Conservation (phyloP, 192 early-diverging fungal species). For the Anaeromyces robustus region DNA sequence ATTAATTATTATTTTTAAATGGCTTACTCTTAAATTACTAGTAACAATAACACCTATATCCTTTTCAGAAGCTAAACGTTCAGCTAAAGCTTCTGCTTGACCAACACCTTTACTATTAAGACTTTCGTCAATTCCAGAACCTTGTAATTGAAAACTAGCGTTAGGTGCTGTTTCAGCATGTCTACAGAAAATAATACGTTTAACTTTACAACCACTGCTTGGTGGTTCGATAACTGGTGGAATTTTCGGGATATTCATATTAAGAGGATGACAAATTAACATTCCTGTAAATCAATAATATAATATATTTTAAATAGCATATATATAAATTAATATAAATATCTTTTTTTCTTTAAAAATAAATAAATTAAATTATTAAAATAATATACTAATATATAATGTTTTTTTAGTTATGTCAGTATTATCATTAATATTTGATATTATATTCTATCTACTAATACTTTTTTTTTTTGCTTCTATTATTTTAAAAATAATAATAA, state of each 20-base stretch:
- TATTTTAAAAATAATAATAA: no score
- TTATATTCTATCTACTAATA: no score
- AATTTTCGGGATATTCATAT: not conserved
- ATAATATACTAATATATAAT: no score
- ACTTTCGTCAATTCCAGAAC: constrained; percentile 19
- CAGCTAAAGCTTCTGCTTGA: constrained; percentile 15
- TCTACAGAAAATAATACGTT: constrained; percentile 27
- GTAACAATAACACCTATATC: constrained; percentile 20
- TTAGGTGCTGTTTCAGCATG: constrained; percentile 35
- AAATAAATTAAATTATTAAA: no score
- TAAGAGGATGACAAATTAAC: not conserved
- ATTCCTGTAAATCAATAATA: no score
- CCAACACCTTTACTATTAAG: constrained; percentile 18
- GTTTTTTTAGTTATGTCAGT: no score
- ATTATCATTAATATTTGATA: no score
- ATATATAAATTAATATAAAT: no score
- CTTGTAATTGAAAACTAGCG: constrained; percentile 22
- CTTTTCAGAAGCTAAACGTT: constrained; percentile 1
- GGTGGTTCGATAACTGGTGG: constrained; percentile 7
- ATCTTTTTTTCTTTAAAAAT: no score
- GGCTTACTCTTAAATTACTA: constrained; percentile 19
- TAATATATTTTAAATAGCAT: no score
- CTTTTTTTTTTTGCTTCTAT: no score
- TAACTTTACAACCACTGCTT: constrained; percentile 8
- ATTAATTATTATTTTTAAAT: no score